Evolutionary conservation across 2,329 filamentous ascomycete genomes (phyloP), one percentile per base, ranked within the genome.

Genomic region (Thermothelomyces thermophilus): DNA sequence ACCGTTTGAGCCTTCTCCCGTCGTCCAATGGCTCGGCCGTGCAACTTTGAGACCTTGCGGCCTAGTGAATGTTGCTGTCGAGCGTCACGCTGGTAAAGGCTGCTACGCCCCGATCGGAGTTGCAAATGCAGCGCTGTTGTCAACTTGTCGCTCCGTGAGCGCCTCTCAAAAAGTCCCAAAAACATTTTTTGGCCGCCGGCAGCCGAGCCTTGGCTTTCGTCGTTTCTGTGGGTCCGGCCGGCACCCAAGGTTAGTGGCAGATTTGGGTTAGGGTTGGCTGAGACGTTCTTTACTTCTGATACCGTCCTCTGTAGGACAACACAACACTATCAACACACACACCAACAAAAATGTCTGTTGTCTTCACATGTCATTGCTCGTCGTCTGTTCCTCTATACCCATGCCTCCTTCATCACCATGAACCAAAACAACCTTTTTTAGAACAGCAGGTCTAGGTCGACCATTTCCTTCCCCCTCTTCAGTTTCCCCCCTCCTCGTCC

Each of bases 171-270:
- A n/a, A n/a, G n/a, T n/a, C n/a, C n/a, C n/a, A n/a, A n/a, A n/a
- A n/a, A n/a, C n/a, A n/a, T n/a, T n/a, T 5, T 51, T 57, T 51
- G 46, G 53, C 55, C 53, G 53, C 35, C 28, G 47, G 37, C 53
- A 57, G 44, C 55, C 55, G 51, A 50, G 43, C n/a, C 43, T 42
- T 40, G 40, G 28, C 44, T 30, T 31, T 9, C 14, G 13, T 19
- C 7, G 22, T n/a, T 9, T 26, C 5, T 26, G 24, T 9, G 24
- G 9, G 24, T 26, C 24, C 24, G 24, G 24, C n/a, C 24, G 24
- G 5, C 24, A 9, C 5, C 24, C 24, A 26, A 5, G 24, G 9
- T 5, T 26, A 5, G 24, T n/a, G n/a, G n/a, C n/a, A 26, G 5
- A 5, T 9, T 8, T n/a, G 48, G 42, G 48, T 51, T 46, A 46